Conservation (phyloP, 768 basidiomycete genomes). For the Leccinum subtestaceum region DNA sequence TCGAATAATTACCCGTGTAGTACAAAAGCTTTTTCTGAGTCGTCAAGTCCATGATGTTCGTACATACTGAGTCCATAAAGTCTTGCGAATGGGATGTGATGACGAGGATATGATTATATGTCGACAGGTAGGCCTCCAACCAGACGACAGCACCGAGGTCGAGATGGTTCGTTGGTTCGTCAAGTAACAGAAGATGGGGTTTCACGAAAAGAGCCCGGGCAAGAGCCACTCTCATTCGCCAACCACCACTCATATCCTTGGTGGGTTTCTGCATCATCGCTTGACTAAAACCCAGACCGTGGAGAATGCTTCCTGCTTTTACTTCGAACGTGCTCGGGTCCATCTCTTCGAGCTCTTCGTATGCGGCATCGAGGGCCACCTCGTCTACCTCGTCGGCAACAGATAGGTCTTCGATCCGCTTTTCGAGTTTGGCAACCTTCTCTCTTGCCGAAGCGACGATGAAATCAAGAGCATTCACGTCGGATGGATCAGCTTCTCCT, state of each 20-base stretch:
- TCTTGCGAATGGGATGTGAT: conserved; percentile 99
- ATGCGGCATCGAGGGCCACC: conserved; percentile 77
- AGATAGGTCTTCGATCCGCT: conserved; percentile 90
- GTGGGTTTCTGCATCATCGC: conserved; percentile 96
- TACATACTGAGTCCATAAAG: conserved; percentile 98
- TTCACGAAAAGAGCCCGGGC: conserved; percentile 95
- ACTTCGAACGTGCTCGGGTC: conserved; percentile 94
- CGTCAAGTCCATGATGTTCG: conserved; percentile 97
- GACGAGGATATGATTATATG: conserved; percentile 98
- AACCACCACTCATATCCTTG: conserved; percentile 99
- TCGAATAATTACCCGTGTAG: conserved; percentile 94
- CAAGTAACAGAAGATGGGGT: conserved; percentile 91
- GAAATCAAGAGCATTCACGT: conserved; percentile 95
- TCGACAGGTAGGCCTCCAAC: conserved; percentile 96
- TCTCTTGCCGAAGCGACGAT: conserved; percentile 89
- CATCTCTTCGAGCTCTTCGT: conserved; percentile 96
- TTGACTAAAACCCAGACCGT: conserved; percentile 90
- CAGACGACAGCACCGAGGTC: conserved; percentile 98
- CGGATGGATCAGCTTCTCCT: conserved; percentile 94
- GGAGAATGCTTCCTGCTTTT: conserved; percentile 94
- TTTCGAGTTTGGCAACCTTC: conserved; percentile 92
- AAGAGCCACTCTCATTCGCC: conserved; percentile 98
- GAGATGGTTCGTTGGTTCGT: conserved; percentile 90
- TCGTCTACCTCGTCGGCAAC: conserved; percentile 90
- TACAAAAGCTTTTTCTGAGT: conserved; percentile 89